A percentile compares a stretch with the other conserved stretches of the same genome.
Evolutionary conservation across 148 eudicot genomes (phyloP).

Genomic region (Bassia scoparia): DNA sequence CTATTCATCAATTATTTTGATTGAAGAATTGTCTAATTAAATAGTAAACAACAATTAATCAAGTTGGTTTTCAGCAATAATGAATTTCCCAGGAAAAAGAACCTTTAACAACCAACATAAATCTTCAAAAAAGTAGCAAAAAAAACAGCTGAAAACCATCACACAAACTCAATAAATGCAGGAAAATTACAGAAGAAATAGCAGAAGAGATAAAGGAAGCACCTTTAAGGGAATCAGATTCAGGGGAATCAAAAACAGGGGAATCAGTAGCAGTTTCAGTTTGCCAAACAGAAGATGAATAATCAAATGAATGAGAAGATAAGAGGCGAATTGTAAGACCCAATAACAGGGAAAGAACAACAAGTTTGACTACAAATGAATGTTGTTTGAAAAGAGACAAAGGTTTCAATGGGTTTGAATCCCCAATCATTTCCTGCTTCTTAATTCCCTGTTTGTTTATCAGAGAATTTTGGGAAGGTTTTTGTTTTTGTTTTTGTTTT

Average conservation of each 20-base stretch:
- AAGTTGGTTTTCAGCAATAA: not conserved
- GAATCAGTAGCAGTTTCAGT: slow-evolving; percentile 10
- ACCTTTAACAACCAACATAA: not conserved
- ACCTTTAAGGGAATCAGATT: slow-evolving; percentile 29
- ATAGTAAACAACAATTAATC: not conserved
- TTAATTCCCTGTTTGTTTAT: not conserved
- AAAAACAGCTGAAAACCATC: not conserved
- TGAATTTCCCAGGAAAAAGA: not conserved
- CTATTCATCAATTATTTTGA: too few relatives aligned
- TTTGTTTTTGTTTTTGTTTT: not conserved
- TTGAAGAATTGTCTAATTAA: too few relatives aligned
- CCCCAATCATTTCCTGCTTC: slow-evolving; percentile 22
- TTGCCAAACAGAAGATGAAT: slow-evolving; percentile 26
- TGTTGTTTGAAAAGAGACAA: slow-evolving; percentile 36
- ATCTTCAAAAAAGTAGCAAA: not conserved
- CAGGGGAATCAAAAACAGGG: slow-evolving; percentile 22
- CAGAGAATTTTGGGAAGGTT: not conserved
- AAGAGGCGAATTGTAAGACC: slow-evolving; percentile 52
- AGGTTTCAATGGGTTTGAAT: slow-evolving; percentile 22
- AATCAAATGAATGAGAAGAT: slow-evolving; percentile 39
- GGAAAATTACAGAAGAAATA: not conserved
- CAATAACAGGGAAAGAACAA: slow-evolving; percentile 39
- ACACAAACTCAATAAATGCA: not conserved
- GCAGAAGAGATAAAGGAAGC: slow-evolving; percentile 5
- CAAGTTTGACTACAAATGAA: slow-evolving; percentile 44